These are phyloP conservation scores for Gossypioides kirkii DNA, from an alignment of 345 rosid species.

Conservation along the genomic window DNA sequence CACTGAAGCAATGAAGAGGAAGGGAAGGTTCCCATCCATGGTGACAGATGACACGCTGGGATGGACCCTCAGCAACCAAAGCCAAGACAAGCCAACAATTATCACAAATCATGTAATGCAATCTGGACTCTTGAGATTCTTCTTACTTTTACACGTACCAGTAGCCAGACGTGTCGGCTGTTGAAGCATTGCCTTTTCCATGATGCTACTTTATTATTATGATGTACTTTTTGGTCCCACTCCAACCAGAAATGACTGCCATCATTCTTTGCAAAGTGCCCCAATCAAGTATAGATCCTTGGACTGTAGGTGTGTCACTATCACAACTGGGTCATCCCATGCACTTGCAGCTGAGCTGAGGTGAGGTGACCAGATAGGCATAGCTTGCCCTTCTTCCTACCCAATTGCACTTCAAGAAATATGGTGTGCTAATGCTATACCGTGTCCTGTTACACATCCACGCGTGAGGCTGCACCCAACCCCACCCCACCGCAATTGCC, in stretches of 20 bases:
- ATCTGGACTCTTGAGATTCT: background rate
- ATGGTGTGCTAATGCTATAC: background rate
- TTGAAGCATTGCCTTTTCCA: constrained; percentile 1
- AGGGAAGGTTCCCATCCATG: constrained; percentile 13
- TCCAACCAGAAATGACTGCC: background rate
- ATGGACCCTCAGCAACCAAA: constrained; percentile 7
- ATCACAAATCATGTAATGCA: background rate
- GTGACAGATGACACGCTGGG: constrained; percentile 13
- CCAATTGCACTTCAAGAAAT: background rate
- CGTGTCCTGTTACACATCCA: background rate
- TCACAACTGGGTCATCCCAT: background rate
- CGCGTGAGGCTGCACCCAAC: constrained; percentile 3
- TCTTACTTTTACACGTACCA: background rate
- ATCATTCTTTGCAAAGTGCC: background rate
- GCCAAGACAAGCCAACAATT: background rate
- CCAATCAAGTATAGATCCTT: background rate
- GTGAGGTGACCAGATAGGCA: background rate
- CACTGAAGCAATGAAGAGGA: background rate
- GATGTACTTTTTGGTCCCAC: background rate
- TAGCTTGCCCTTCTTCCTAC: background rate
- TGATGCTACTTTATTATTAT: background rate
- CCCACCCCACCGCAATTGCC: constrained; percentile 12
- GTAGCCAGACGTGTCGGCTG: constrained; percentile 2
- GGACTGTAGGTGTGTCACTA: background rate
- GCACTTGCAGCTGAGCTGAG: background rate